These are phyloP conservation scores for Nigrospora oryzae DNA, from an alignment of 2,329 filamentous ascomycete species.

Conservation along the genomic window DNA sequence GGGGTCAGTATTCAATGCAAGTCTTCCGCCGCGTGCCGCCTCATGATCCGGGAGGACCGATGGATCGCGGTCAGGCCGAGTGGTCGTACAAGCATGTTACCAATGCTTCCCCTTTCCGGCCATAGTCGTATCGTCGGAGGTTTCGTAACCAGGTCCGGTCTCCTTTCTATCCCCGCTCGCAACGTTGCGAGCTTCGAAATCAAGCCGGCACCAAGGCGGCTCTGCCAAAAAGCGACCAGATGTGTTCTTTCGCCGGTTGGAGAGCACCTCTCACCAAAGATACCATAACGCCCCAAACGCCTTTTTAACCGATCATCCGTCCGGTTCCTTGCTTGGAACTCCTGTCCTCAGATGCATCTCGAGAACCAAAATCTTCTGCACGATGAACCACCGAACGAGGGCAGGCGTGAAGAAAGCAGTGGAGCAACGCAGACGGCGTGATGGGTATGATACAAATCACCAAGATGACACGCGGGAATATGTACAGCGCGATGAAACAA, in stretches of 20 bases:
- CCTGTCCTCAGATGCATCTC: conserved; percentile 17
- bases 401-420: conserved; percentile 9
- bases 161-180: background rate
- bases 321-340: conserved; percentile 7
- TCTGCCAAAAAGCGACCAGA: background rate
- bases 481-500: conserved; percentile 18
- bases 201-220: background rate
- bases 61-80: too few relatives aligned
- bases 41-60: too few relatives aligned
- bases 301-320: conserved; percentile 3
- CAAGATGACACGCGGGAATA: conserved; percentile 19
- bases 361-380: conserved; percentile 11
- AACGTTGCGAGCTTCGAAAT: background rate
- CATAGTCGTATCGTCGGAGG: background rate
- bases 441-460: conserved; percentile 25
- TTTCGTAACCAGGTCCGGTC: background rate
- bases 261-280: background rate
- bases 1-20: too few relatives aligned
- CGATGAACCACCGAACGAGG: conserved; percentile 13
- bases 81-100: background rate
- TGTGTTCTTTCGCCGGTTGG: background rate
- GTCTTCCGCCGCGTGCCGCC: too few relatives aligned
- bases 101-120: background rate
- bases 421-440: conserved; percentile 16
- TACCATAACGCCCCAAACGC: conserved; percentile 4